Base-by-base conservation (phyloP, 106 monocot species). In the Dendrobium nobile region DNA sequence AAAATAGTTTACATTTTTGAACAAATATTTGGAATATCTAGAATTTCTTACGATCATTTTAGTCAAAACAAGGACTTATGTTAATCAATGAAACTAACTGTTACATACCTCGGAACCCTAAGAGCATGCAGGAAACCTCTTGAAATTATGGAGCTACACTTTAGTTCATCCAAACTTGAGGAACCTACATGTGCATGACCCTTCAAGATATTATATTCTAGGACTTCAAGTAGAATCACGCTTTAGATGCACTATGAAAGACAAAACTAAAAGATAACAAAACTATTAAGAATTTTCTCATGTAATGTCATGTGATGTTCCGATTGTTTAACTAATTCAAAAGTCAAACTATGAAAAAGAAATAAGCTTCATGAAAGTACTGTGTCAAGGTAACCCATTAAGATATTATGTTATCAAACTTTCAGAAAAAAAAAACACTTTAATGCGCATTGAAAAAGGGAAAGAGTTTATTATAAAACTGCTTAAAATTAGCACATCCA, bases 101-200 rank as follows among this genome's bases (percentile, higher is more conserved):
- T 70, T 40, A 70, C 70, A 37, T 70, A 70, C 70, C 70, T 70
- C 70, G 37, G 28, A 70, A 70, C 28, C 70, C 70, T 70, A 70
- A 70, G 70, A 70, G 70, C 28, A 70, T 31, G 70, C 37, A 70
- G 70, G 13, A 40, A 28, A 70, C 37, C 13, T 33, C 70, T 70
- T 70, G 70, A 70, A 70, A 70, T 37, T 37, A 70, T 37, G 16
- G 70, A 70, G 70, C 70, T 70, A 37, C 37, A 70, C 13, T 0
- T 33, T 70, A 70, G 70, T 70, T 70, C 70, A 70, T 70, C 70
- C 70, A 70, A 70, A 37, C 70, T 70, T 70, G 33, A 70, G 70
- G 70, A 10, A 70, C 70, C 70, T 70, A 70, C 70, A 70, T 70
- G 16, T 70, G 37, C 70, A 70, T 70, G 70, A 70, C 33, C 70